These are phyloP conservation scores for Tremella mesenterica DNA, from an alignment of 768 basidiomycete species.

Conservation along the genomic window DNA sequence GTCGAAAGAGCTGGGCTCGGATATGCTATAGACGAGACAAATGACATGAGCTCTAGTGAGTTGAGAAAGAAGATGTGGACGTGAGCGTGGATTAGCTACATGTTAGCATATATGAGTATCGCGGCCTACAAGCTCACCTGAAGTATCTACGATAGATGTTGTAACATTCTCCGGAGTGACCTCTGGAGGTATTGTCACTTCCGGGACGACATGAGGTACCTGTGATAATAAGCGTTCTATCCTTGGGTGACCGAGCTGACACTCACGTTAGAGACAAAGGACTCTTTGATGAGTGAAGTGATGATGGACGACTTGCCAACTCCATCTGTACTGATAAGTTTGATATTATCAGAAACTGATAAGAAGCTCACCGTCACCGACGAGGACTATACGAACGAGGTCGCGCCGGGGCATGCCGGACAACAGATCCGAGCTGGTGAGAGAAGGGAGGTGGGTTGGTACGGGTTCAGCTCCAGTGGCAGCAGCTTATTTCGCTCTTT, in stretches of 20 bases:
- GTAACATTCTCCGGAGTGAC: slow-evolving; percentile 97
- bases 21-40: slow-evolving; percentile 92
- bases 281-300: slow-evolving; percentile 92
- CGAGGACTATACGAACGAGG: slow-evolving; percentile 36
- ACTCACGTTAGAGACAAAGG: slow-evolving; percentile 77
- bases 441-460: no score
- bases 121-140: slow-evolving; percentile 54
- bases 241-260: background rate
- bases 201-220: slow-evolving; percentile 92
- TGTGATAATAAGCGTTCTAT: slow-evolving; percentile 39
- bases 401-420: slow-evolving; percentile 36
- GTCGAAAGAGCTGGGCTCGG: slow-evolving; percentile 92
- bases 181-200: slow-evolving; percentile 95
- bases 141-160: slow-evolving; percentile 95
- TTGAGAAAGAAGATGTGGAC: slow-evolving; percentile 82
- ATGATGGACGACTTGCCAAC: slow-evolving; percentile 98
- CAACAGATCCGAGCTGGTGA: background rate
- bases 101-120: slow-evolving; percentile 4
- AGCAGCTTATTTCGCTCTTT: no score
- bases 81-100: slow-evolving; percentile 74
- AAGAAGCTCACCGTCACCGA: slow-evolving; percentile 33
- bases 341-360: background rate
- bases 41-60: slow-evolving; percentile 97
- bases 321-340: slow-evolving; percentile 56
- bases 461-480: no score